Base-by-base conservation (phyloP, 495 filamentous ascomycete species). In the Recurvomyces mirabilis region DNA sequence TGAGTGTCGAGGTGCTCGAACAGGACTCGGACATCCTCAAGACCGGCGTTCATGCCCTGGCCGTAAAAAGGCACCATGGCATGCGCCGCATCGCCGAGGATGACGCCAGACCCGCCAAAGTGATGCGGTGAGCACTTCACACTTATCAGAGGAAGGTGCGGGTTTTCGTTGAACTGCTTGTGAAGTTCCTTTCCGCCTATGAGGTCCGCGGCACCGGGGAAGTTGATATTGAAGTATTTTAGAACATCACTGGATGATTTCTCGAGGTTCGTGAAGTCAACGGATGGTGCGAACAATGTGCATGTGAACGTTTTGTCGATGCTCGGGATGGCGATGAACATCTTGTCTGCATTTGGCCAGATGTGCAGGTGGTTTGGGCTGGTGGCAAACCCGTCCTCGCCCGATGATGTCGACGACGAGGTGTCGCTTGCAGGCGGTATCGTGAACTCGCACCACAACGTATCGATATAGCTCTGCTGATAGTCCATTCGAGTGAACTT, bases 261-360 rank as follows among this genome's bases (percentile, higher is more conserved):
- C 44, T 81, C 73, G 14, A 96, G 67, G 0, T 61, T 47, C 5
- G 67, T 63, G 46, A 81, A 87, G 14, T 70, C 57, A 1, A 60
- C 47, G 13, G 78, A 69, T 0, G 85, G 80, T 7, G 89, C 76
- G 62, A 99, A 99, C 11, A 99, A 67, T 0, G 91, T 99, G 63
- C 87, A 94, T 0, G 89, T 96, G 57, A 99, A 99, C 0, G 85
- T 83, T 46, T 82, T 82, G 60, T 96, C 87, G 12, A 78, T 67
- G 39, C 79, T 85, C 0, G 91, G 89, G 20, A 99, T 84, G 15
- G 91, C 91, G 54, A 99, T 96, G 64, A 99, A 99, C 91, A 99
- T 96, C 58, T 86, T 83, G 11, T 84, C 75, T 49, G 77, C 77
- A 18, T 81, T 85, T 1, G 91, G 91, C 91, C 91, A 99, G 63